Evolutionary conservation across 345 rosid genomes (phyloP), one percentile per base, ranked within the genome.

Genomic region (Mangifera indica): DNA sequence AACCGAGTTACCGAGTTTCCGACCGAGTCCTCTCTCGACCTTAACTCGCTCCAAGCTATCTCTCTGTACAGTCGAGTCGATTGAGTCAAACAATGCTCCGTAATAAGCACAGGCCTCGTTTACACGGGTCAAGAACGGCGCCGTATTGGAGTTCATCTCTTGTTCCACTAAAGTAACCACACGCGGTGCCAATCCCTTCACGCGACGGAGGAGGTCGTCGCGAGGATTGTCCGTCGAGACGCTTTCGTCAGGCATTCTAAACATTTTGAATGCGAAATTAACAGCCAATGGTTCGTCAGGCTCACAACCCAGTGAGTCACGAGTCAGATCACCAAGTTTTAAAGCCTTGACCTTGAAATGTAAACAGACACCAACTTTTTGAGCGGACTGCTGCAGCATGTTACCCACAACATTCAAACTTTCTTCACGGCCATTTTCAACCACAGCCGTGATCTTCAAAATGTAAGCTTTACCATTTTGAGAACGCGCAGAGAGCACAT

Each of bases 131-230:
- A 78, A 12, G 69, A 91, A 91, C 58, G 97, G 83, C 42, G 97
- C 92, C 70, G 97, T 91, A 15, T 91, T 91, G 0, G 89, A 77
- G 72, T 86, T 88, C 82, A 89, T 72, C 42, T 91, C 97, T 63
- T 87, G 91, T 82, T 91, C 97, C 26, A 91, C 89, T 2, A 89
- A 0, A 2, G 97, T 89, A 32, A 95, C 98, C 70, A 95, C 90
- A 62, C 88, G 81, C 72, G 99, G 99, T 1, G 74, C 73, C 10
- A 95, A 71, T 26, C 81, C 78, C 76, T 89, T 95, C 73, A 89
- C 98, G 81, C 91, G 91, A 63, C 99, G 86, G 68, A 95, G 92
- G 7, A 95, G 90, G 80, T 88, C 93, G 82, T 95, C 99, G 1
- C 99, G 73, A 0, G 91, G 98, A 74, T 95, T 95, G 75, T 92